Evolutionary conservation across 495 filamentous ascomycete species (phyloP), one percentile per base, ranked within the genome.

Genomic region (Neurospora discreta): DNA sequence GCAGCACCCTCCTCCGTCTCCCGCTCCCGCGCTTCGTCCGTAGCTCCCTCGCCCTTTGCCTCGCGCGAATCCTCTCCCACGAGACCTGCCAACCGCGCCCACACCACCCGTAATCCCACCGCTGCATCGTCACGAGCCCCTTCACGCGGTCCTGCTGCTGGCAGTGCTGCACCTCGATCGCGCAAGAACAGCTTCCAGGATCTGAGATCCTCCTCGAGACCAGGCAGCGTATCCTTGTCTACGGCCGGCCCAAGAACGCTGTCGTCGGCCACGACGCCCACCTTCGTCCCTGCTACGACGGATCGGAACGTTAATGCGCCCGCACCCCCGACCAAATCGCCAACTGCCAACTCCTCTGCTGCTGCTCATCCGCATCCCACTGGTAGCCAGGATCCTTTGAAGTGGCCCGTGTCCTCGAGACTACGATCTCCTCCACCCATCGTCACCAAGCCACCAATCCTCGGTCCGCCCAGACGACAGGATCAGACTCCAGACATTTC

Each of bases 151-250:
- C 52, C 52, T 60, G 26, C 52, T 60, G 52, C 52, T 60, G 52
- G 13, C 6, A 26, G 52, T 60, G 52, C 52, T 60, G 52, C 16
- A 8, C 26, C 26, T 60, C 52, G 87, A 73, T 90, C 91, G 69
- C 87, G 91, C 75, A 93, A 92, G 81, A 90, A 88, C 78, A 86
- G 83, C 71, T 84, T 86, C 71, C 87, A 90, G 72, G 92, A 94
- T 70, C 81, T 82, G 71, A 86, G 91, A 76, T 80, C 82, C 23
- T 77, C 83, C 23, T 77, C 83, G 72, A 86, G 81, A 77, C 82
- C 84, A 60, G 80, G 80, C 76, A 81, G 81, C 60, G 86, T 89
- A 38, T 85, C 90, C 70, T 85, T 87, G 20, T 84, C 89, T 67
- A 85, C 90, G 39, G 85, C 87, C 68, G 87, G 89, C 74, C 78